phyloP scores from a whole-genome alignment of 2,329 filamentous ascomycete species.

The Exophiala viscosa region DNA sequence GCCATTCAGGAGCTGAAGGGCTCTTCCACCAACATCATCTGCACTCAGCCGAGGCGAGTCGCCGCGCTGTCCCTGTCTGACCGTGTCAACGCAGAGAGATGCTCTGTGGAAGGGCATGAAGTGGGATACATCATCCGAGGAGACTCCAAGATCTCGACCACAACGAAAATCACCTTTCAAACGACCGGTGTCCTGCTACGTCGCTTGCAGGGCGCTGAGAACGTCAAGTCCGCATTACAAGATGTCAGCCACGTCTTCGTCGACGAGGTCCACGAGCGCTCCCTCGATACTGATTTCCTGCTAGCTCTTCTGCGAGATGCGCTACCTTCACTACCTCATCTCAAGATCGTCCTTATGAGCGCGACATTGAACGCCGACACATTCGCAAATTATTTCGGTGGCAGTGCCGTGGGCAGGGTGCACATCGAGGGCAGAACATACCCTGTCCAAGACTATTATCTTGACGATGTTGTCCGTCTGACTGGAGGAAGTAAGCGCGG shows the following conservation, averaged over 20 bases:
- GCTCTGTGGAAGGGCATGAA: constrained; percentile 74
- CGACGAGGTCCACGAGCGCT: constrained; percentile 94
- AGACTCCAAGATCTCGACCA: constrained; percentile 70
- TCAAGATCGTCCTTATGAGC: constrained; percentile 94
- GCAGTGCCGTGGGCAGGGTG: constrained; percentile 70
- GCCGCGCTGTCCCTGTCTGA: constrained; percentile 92
- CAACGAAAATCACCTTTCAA: constrained; percentile 89
- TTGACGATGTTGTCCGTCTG: constrained; percentile 79
- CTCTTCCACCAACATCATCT: constrained; percentile 79
- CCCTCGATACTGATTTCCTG: constrained; percentile 90
- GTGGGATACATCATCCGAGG: constrained; percentile 90
- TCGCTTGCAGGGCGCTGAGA: constrained; percentile 61
- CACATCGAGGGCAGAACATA: constrained; percentile 87
- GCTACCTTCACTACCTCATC: constrained; percentile 66
- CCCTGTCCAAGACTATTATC: constrained; percentile 82
- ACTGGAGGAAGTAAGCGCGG: constrained; percentile 48
- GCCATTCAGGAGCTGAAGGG: constrained; percentile 74
- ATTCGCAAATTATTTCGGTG: constrained; percentile 79
- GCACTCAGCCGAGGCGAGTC: constrained; percentile 91
- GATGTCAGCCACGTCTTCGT: constrained; percentile 94
- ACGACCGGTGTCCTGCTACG: constrained; percentile 91
- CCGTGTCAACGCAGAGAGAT: constrained; percentile 88
- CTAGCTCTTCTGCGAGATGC: constrained; percentile 84
- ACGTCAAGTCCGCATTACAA: constrained; percentile 66
- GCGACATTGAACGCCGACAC: constrained; percentile 86